These are phyloP conservation scores for Zygosaccharomyces sapae DNA, from an alignment of 1,139 yeast species.

Conservation along the genomic window DNA sequence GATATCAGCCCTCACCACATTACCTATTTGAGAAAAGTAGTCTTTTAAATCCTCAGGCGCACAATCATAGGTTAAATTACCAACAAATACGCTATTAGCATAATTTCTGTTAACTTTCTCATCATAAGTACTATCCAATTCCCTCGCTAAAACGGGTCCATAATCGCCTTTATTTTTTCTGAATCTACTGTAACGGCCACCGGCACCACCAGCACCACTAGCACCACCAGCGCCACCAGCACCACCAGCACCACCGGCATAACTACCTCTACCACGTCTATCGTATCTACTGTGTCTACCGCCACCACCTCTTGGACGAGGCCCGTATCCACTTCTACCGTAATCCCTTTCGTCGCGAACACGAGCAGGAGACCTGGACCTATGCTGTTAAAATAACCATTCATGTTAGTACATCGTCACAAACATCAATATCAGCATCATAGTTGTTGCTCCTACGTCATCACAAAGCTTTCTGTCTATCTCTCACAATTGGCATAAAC, in stretches of 20 bases:
- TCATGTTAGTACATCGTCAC: slow-evolving; percentile 14
- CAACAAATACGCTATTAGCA: slow-evolving; percentile 65
- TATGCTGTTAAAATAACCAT: slow-evolving; percentile 16
- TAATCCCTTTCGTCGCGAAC: slow-evolving; percentile 21
- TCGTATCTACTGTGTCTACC: slow-evolving; percentile 21
- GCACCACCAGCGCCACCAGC: slow-evolving; percentile 31
- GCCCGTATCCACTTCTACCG: slow-evolving; percentile 13
- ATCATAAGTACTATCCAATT: slow-evolving; percentile 33
- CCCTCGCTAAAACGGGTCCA: slow-evolving; percentile 31
- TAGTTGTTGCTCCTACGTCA: neutral
- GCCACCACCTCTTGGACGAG: slow-evolving; percentile 29
- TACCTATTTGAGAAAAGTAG: slow-evolving; percentile 60
- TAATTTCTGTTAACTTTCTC: slow-evolving; percentile 59
- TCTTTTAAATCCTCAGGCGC: slow-evolving; percentile 57
- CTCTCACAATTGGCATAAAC: neutral
- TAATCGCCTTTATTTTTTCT: slow-evolving; percentile 25
- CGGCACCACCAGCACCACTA: slow-evolving; percentile 26
- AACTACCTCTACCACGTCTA: slow-evolving; percentile 29
- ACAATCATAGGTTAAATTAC: slow-evolving; percentile 66
- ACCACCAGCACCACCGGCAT: slow-evolving; percentile 30
- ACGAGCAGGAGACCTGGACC: slow-evolving; percentile 30
- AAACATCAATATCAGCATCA: neutral
- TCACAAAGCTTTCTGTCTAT: neutral
- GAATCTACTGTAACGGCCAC: slow-evolving; percentile 17
- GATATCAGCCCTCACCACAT: slow-evolving; percentile 80